Base-by-base conservation (phyloP, 2,329 filamentous ascomycete genomes). In the Trichophaea hybrida region DNA sequence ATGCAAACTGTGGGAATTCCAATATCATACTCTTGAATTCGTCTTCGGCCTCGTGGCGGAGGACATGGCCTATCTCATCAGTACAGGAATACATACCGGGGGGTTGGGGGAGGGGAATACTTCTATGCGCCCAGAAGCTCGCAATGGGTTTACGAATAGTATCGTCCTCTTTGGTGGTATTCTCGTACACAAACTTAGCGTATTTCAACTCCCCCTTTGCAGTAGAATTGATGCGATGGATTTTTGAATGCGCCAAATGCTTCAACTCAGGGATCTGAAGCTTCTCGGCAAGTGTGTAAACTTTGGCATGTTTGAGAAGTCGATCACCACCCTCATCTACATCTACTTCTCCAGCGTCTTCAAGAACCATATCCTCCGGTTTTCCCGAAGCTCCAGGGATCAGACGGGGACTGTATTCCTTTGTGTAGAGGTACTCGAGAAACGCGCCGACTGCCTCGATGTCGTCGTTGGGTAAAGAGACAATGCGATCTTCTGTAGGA, bases 161-260 rank as follows among this genome's bases (percentile, higher is more conserved):
- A 10, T 73, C 75, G 72, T 94, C 88, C 62, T 85, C 81, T 53
- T 77, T 73, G 58, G 74, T 72, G 8, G 86, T 93, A 73, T 88
- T 81, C 62, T 81, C 81, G 75, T 95, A 95, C 35, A 94, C 86
- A 74, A 89, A 96, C 71, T 88, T 82, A 6, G 90, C 90, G 72
- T 95, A 96, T 32, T 84, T 82, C 69, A 96, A 90, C 76, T 96
- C 90, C 72, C 88, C 90, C 74, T 84, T 85, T 38, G 88, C 88
- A 0, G 86, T 94, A 49, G 85, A 88, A 70, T 89, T 85, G 69
- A 94, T 86, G 71, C 87, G 87, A 76, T 95, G 88, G 69, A 96
- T 95, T 77, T 96, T 96, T 71, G 81, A 83, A 71, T 86, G 86
- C 1, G 89, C 85, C 33, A 95, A 81, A 15, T 77, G 80, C 72